These are phyloP conservation scores for Adenanthera pavonina DNA, from an alignment of 306 rosid species.

Conservation along the genomic window DNA sequence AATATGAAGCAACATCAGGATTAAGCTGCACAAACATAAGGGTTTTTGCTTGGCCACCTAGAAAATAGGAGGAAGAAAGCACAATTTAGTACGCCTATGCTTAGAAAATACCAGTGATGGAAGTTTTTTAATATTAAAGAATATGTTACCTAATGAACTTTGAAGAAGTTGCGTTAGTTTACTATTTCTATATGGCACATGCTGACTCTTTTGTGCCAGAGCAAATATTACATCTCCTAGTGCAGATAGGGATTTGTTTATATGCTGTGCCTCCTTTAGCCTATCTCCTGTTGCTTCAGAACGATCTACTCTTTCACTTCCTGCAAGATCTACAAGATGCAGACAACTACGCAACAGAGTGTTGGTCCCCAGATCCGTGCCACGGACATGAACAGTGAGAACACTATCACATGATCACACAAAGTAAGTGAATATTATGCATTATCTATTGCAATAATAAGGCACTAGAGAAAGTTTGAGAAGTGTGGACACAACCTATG, in stretches of 20 bases:
- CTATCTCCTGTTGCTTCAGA: conserved; percentile 98
- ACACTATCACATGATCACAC: conserved; percentile 58
- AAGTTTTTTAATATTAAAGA: neutral
- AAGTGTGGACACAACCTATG: conserved; percentile 38
- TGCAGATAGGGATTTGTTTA: conserved; percentile 93
- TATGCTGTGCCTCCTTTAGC: conserved; percentile 98
- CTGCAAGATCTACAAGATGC: conserved; percentile 96
- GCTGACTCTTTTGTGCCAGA: conserved; percentile 85
- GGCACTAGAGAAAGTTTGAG: neutral
- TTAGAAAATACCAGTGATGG: conserved; percentile 16
- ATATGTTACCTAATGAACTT: conserved; percentile 81
- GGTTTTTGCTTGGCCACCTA: conserved; percentile 99
- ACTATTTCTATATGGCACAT: conserved; percentile 97
- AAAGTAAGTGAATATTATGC: conserved; percentile 28
- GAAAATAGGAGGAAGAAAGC: conserved; percentile 37
- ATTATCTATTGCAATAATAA: conserved; percentile 14
- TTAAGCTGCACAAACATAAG: conserved; percentile 99
- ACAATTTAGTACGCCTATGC: conserved; percentile 27
- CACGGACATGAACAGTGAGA: conserved; percentile 94
- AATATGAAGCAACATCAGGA: conserved; percentile 87
- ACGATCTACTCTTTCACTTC: conserved; percentile 97
- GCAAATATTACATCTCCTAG: conserved; percentile 99
- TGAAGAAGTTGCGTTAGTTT: conserved; percentile 98
- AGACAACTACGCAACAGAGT: conserved; percentile 80
- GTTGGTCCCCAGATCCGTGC: conserved; percentile 80